Conservation (phyloP, 768 basidiomycete species). For the Russula compacta region DNA sequence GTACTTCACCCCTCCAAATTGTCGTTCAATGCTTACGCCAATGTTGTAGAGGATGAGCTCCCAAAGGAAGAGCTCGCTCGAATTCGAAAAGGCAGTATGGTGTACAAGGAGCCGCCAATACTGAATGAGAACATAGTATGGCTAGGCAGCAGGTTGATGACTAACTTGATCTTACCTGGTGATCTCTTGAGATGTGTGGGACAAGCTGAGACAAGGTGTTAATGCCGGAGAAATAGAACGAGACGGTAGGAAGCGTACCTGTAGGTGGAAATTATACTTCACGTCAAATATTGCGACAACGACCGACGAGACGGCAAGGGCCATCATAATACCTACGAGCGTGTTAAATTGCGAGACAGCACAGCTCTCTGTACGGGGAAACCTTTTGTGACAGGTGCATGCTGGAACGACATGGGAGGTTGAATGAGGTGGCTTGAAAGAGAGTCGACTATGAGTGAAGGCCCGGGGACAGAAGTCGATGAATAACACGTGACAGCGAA, state of each 20-base stretch:
- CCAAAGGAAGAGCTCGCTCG: conserved; percentile 74
- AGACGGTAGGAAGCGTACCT: conserved; percentile 35
- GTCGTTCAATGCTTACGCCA: conserved; percentile 66
- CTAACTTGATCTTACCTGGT: conserved; percentile 50
- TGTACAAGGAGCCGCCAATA: conserved; percentile 78
- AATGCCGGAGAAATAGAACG: not conserved
- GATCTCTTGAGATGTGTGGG: conserved; percentile 83
- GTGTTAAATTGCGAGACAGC: conserved; percentile 3
- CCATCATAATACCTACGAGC: conserved; percentile 63
- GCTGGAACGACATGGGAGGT: conserved; percentile 60
- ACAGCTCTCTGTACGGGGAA: not conserved
- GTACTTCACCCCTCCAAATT: conserved; percentile 82
- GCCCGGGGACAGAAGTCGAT: not conserved
- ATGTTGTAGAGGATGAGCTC: conserved; percentile 66
- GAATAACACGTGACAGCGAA: conserved; percentile 9
- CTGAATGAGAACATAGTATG: conserved; percentile 33
- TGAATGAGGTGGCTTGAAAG: not conserved
- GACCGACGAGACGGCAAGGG: conserved; percentile 62
- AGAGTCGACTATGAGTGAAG: too few species aligned
- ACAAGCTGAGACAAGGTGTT: conserved; percentile 43
- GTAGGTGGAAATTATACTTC: conserved; percentile 84
- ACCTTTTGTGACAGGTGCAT: conserved; percentile 84
- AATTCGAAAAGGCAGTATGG: conserved; percentile 72
- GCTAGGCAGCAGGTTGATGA: not conserved
- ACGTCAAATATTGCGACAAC: conserved; percentile 71